Base-by-base conservation (phyloP, 2,329 filamentous ascomycete species). In the Colletotrichum orbiculare region DNA sequence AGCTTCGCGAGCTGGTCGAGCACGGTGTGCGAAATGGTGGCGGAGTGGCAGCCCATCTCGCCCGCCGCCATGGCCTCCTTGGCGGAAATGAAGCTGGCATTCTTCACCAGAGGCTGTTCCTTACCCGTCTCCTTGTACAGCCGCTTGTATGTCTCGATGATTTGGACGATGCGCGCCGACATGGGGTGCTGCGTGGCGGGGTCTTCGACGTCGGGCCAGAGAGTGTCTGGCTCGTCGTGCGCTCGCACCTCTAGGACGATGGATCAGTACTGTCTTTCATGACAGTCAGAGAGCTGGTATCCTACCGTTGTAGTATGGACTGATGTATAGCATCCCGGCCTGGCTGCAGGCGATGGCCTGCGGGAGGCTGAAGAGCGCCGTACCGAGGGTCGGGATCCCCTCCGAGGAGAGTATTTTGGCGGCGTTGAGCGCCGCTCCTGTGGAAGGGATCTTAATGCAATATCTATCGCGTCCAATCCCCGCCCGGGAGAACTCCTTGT, bases 361-460 rank as follows among this genome's bases (percentile, higher is more conserved):
- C 1, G 77, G 71, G 1, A 85, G 74, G 49, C 78, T 76, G 65
- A 85, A 83, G 2, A 84, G 69, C 0, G 82, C 76, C 0, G 83
- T 85, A 0, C 80, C 81, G 1, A 84, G 74, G 1, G 82, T 85
- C 2, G 76, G 73, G 50, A 84, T 83, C 4, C 81, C 81, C 64
- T 83, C 81, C 1, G 70, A 67, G 4, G 74, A 74, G 38, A 85
- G 75, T 12, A 77, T 73, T 52, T 76, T 79, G 35, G 78, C 79
- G 0, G 81, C 82, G 56, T 79, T 81, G 34, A 85, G 70, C 9
- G 80, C 82, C 0, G 82, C 77, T 0, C 82, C 82, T 0, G 82
- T 84, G 34, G 77, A 78, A 9, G 82, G 82, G 33, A 85, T 84
- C 71, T 85, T 85, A 76, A 85, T 83, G 68, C 79, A 82, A 69